Percentiles rank a stretch among this genome's conserved stretches.
Conservation (phyloP, 768 basidiomycete genomes). For the Infundibulicybe gibba region DNA sequence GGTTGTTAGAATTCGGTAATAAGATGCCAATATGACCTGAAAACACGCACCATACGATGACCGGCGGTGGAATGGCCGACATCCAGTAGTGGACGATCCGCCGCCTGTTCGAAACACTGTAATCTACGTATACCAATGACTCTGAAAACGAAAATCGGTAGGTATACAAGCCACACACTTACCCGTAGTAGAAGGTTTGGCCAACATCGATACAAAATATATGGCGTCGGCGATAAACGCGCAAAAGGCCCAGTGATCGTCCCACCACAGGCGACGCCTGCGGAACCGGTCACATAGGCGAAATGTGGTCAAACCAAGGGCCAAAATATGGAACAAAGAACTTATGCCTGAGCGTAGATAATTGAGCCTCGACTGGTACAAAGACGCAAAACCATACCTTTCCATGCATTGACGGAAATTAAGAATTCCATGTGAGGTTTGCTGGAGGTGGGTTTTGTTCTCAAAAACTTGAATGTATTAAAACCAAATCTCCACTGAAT, state of each 20-base stretch:
- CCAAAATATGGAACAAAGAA: constrained; percentile 8
- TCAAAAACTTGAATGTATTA: constrained; percentile 1
- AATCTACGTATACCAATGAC: background rate
- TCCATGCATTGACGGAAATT: too few species aligned
- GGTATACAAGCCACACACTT: background rate
- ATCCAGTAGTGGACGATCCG: constrained; percentile 4
- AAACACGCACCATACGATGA: constrained; percentile 8
- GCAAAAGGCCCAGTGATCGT: constrained; percentile 22
- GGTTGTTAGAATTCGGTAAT: background rate
- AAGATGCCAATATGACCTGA: background rate
- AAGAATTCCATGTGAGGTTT: too few species aligned
- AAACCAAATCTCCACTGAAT: too few species aligned
- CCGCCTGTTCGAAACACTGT: background rate
- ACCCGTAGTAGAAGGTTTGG: too few species aligned
- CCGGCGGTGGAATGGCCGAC: constrained; percentile 5
- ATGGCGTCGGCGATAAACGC: constrained; percentile 12
- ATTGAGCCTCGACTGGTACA: too few species aligned
- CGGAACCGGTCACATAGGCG: constrained; percentile 18
- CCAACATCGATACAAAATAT: background rate
- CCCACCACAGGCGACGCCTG: constrained; percentile 23
- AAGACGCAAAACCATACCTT: too few species aligned
- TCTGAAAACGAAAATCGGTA: background rate
- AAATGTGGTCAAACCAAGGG: constrained; percentile 14
- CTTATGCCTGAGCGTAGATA: background rate
- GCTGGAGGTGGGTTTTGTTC: too few species aligned